Evolutionary conservation across 225 moss, liverwort and hornwort genomes (phyloP).

Genomic region (Sphagnum contortum): DNA sequence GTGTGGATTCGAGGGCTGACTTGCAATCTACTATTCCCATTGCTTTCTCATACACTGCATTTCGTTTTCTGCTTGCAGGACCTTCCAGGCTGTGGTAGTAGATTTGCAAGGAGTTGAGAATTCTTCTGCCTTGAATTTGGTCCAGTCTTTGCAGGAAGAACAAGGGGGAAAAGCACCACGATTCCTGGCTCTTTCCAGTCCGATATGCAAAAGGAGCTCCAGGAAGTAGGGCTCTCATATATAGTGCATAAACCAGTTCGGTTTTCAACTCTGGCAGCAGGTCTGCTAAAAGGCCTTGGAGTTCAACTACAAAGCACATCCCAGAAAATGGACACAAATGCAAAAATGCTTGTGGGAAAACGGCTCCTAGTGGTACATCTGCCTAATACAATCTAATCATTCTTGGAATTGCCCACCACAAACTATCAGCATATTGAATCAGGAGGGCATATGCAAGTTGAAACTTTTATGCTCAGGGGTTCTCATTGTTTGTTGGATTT

Average conservation of each 20-base stretch:
- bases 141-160: constrained; percentile 31
- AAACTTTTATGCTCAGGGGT: no score
- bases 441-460: no score
- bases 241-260: constrained; percentile 77
- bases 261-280: constrained; percentile 57
- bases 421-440: no score
- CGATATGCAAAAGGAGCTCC: constrained; percentile 40
- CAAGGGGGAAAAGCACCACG: constrained; percentile 28
- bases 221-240: constrained; percentile 48
- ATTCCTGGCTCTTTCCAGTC: constrained; percentile 54
- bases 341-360: constrained; percentile 20
- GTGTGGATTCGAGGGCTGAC: no score
- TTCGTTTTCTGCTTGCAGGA: constrained; percentile 19
- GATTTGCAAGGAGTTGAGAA: constrained; percentile 70
- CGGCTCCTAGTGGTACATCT: no score
- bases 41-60: no score
- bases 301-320: constrained; percentile 39
- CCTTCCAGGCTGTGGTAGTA: constrained; percentile 55
- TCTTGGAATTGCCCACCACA: no score
- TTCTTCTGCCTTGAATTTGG: constrained; percentile 35
- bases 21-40: no score
- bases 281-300: constrained; percentile 53
- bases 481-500: no score
- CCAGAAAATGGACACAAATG: constrained; percentile 25
- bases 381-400: no score